phyloP scores from a whole-genome alignment of 371 early-diverging fungal genomes.

The Lichtheimia corymbifera region DNA sequence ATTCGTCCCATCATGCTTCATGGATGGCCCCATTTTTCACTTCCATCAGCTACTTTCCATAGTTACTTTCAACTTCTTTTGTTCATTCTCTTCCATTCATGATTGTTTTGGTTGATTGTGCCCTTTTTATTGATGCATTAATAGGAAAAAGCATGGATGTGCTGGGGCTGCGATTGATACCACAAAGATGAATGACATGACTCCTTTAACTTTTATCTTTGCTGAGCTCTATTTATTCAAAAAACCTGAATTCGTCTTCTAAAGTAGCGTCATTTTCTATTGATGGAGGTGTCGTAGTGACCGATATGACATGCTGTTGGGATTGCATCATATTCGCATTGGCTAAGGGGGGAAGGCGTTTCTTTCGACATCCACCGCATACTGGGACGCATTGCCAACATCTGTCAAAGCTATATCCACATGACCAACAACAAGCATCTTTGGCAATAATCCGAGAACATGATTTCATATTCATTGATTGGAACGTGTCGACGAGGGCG shows the following conservation, averaged over 20 bases:
- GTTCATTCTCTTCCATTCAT: too few species aligned
- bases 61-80: too few species aligned
- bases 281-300: neutral
- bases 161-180: too few species aligned
- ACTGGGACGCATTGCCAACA: constrained; percentile 34
- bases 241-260: constrained; percentile 9
- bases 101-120: too few species aligned
- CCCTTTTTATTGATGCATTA: too few species aligned
- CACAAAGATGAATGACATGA: too few species aligned
- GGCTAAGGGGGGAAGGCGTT: constrained; percentile 36
- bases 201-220: too few species aligned
- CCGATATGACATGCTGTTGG: neutral
- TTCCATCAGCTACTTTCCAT: too few species aligned
- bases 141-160: too few species aligned
- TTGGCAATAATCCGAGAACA: constrained; percentile 25
- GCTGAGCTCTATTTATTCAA: neutral
- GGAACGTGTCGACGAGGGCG: constrained; percentile 7
- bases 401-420: constrained; percentile 24
- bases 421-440: constrained; percentile 33
- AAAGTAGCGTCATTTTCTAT: neutral
- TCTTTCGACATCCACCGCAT: constrained; percentile 30
- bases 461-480: constrained; percentile 7
- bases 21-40: too few species aligned
- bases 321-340: constrained; percentile 28
- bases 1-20: too few species aligned